Percentiles rank a stretch among this genome's conserved stretches.
Evolutionary conservation across 371 early-diverging fungal species (phyloP).

Genomic region (Mycotypha africana): DNA sequence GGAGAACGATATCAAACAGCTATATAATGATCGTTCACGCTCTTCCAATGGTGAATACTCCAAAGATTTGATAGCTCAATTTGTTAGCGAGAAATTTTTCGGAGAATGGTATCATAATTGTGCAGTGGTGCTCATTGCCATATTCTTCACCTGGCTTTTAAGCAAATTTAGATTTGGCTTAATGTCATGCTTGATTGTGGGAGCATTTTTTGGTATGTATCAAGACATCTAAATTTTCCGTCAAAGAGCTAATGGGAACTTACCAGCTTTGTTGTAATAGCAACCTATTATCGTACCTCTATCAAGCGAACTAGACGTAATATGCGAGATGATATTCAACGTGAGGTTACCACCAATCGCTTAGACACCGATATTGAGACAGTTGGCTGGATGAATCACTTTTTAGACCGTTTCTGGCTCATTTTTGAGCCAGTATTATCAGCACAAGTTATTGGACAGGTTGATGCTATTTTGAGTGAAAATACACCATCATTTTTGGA

Average conservation of each 20-base stretch:
- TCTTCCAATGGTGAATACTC: constrained; percentile 13
- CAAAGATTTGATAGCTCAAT: constrained; percentile 30
- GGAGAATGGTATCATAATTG: constrained; percentile 46
- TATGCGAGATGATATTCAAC: constrained; percentile 63
- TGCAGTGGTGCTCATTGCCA: constrained; percentile 25
- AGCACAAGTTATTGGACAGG: constrained; percentile 63
- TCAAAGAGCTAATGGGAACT: too few species aligned
- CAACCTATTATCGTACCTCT: constrained; percentile 69
- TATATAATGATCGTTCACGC: constrained; percentile 19
- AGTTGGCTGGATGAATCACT: constrained; percentile 95
- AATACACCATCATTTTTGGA: constrained; percentile 85
- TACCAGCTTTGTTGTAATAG: too few species aligned
- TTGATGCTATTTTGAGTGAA: constrained; percentile 66
- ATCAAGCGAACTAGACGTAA: constrained; percentile 59
- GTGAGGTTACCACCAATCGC: constrained; percentile 43
- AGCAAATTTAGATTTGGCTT: constrained; percentile 30
- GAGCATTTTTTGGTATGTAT: constrained; percentile 30
- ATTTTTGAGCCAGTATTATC: constrained; percentile 89
- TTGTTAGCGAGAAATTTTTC: constrained; percentile 31
- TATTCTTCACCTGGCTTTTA: constrained; percentile 34
- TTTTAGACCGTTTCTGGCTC: constrained; percentile 84
- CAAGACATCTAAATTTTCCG: constrained; percentile 1
- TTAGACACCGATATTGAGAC: constrained; percentile 68
- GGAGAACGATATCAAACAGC: constrained; percentile 18
- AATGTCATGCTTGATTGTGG: constrained; percentile 30